Percentiles rank a stretch among this genome's conserved stretches.
These are phyloP conservation scores for Jacaranda copaia DNA, from an alignment of 257 asterid species.

Conservation along the genomic window DNA sequence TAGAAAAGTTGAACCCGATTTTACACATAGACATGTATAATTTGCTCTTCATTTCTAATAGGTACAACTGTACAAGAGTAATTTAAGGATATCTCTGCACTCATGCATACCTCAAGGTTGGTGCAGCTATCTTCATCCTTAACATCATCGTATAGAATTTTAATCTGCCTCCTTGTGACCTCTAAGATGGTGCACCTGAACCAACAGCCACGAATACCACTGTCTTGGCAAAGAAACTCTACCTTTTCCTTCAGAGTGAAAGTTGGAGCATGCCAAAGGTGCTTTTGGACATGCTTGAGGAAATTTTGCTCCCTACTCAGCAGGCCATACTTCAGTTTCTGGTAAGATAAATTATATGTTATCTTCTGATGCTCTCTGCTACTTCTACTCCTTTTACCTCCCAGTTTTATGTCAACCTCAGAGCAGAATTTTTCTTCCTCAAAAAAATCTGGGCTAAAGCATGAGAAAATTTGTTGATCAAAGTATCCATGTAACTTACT, in stretches of 20 bases:
- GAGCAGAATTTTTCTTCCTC: conserved; percentile 83
- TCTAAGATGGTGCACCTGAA: conserved; percentile 78
- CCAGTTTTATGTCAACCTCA: conserved; percentile 76
- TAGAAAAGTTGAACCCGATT: background rate
- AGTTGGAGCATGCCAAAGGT: conserved; percentile 40
- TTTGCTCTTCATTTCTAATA: background rate
- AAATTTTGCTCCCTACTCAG: conserved; percentile 48
- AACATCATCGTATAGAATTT: conserved; percentile 72
- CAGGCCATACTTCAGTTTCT: conserved; percentile 43
- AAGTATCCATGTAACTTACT: conserved; percentile 82
- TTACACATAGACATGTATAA: background rate
- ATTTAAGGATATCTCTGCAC: background rate
- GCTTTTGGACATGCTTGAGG: conserved; percentile 56
- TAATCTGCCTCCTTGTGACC: conserved; percentile 70
- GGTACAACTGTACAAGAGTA: background rate
- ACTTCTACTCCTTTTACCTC: conserved; percentile 75
- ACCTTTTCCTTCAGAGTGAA: conserved; percentile 67
- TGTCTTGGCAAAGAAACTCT: conserved; percentile 91
- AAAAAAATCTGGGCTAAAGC: conserved; percentile 90
- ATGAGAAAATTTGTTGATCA: conserved; percentile 83
- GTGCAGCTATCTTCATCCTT: conserved; percentile 75
- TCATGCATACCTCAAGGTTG: conserved; percentile 72
- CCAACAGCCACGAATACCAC: conserved; percentile 99
- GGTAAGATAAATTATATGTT: conserved; percentile 53
- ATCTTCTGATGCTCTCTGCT: conserved; percentile 55